Base-by-base conservation (phyloP, 805 yeast genomes). In the Myxozyma vanderwaltii region DNA sequence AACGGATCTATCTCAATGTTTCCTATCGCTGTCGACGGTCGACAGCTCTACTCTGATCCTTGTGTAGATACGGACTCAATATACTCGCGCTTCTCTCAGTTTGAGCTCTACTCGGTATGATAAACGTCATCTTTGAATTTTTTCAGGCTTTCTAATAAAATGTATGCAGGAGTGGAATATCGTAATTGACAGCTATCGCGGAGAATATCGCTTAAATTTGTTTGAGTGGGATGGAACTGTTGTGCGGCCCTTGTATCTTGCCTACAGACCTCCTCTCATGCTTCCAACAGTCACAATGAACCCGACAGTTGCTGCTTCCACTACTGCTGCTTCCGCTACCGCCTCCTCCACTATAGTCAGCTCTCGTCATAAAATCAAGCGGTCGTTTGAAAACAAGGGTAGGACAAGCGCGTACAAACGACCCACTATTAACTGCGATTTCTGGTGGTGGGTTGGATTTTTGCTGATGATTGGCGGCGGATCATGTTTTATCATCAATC, bases 181-280 rank as follows among this genome's bases (percentile, higher is more conserved):
- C 10, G 74, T 73, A 46, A 77, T 91, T 29, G 94, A 90, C 72
- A 76, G 81, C 12, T 94, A 92, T 76, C 88, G 89, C 70, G 99
- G 99, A 23, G 82, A 90, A 69, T 85, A 84, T 75, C 81, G 82
- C 66, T 81, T 94, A 58, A 85, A 85, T 63, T 76, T 94, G 60
- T 86, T 81, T 74, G 85, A 86, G 75, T 86, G 81, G 67, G 78
- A 76, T 43, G 97, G 97, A 17, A 73, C 88, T 17, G 84, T 84
- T 46, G 74, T 87, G 78, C 92, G 90, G 66, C 98, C 99, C 0
- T 74, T 94, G 69, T 94, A 90, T 74, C 80, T 94, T 72, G 96
- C 95, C 1, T 94, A 91, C 77, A 82, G 82, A 68, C 99, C 99
- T 4, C 95, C 99, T 8, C 80, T 88, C 82, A 94, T 94, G 99